Evolutionary conservation across 257 asterid species (phyloP), one percentile per base, ranked within the genome.

Genomic region (Ajuga chamaepitys): DNA sequence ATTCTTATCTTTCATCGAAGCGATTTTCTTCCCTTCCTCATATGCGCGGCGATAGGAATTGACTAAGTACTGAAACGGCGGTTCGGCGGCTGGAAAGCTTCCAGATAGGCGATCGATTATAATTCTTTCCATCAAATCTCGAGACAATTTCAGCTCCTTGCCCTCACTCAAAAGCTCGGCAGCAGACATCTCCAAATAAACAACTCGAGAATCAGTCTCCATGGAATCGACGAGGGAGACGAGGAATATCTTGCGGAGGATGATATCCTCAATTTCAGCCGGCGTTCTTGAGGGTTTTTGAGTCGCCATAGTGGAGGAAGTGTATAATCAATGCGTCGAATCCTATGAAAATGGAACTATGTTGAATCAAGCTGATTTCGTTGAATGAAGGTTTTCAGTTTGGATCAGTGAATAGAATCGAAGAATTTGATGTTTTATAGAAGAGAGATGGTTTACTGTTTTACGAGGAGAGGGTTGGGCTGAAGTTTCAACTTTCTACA

Each of bases 121-220:
- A 56, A 90, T 66, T 71, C 99, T 71, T 79, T 90, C 97, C 88
- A 94, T 77, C 73, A 86, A 66, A 22, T 90, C 95, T 80, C 96
- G 75, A 14, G 93, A 79, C 3, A 94, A 61, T 57, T 63, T 82
- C 71, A 94, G 82, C 22, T 83, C 93, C 72, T 77, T 88, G 0
- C 91, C 93, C 82, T 94, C 97, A 69, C 95, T 88, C 66, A 94
- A 52, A 57, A 94, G 66, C 83, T 94, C 98, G 1, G 95, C 96
- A 2, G 99, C 99, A 4, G 96, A 68, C 83, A 79, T 73, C 73
- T 90, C 95, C 34, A 90, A 74, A 53, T 85, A 90, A 30, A 78
- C 96, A 28, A 82, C 56, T 35, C 91, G 80, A 1, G 86, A 75
- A 74, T 94, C 99, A 62, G 17, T 82, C 46, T 83, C 87, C 95